Evolutionary conservation across 352 stramenopile species (phyloP).

Genomic region (Pythium dissotocum): DNA sequence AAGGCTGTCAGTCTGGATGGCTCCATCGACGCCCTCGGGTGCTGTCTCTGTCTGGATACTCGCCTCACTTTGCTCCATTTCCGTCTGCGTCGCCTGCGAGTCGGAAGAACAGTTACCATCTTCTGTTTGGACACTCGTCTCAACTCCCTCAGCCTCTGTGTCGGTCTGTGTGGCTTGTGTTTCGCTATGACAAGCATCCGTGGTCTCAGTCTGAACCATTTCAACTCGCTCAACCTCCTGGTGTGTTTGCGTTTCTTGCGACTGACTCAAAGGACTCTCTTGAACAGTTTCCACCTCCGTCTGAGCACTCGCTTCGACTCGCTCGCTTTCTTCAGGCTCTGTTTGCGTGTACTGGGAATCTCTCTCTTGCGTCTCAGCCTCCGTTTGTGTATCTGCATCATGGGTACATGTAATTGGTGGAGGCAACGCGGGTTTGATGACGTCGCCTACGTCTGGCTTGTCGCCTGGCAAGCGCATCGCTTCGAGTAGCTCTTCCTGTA

Average conservation of each 20-base stretch:
- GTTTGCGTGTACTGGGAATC: background rate
- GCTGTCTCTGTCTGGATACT: conserved; percentile 4
- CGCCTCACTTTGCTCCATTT: background rate
- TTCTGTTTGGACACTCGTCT: background rate
- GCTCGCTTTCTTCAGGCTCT: background rate
- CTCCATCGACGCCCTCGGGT: background rate
- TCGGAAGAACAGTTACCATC: background rate
- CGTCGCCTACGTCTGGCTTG: background rate
- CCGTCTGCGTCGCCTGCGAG: background rate
- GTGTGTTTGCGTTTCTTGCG: background rate
- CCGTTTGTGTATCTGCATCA: conserved; percentile 3
- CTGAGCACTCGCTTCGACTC: background rate
- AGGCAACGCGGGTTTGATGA: background rate
- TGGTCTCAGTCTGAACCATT: background rate
- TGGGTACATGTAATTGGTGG: background rate
- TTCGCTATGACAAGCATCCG: background rate
- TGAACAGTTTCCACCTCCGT: background rate
- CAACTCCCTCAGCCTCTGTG: background rate
- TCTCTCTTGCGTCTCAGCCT: background rate
- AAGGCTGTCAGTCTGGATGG: conserved; percentile 7
- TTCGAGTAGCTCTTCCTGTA: conserved; percentile 34
- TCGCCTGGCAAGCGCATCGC: conserved; percentile 2
- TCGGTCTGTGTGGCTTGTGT: background rate
- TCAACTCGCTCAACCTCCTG: background rate
- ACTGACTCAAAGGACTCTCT: background rate